Conservation (phyloP, 768 basidiomycete species). For the Lentinula guzmanii region DNA sequence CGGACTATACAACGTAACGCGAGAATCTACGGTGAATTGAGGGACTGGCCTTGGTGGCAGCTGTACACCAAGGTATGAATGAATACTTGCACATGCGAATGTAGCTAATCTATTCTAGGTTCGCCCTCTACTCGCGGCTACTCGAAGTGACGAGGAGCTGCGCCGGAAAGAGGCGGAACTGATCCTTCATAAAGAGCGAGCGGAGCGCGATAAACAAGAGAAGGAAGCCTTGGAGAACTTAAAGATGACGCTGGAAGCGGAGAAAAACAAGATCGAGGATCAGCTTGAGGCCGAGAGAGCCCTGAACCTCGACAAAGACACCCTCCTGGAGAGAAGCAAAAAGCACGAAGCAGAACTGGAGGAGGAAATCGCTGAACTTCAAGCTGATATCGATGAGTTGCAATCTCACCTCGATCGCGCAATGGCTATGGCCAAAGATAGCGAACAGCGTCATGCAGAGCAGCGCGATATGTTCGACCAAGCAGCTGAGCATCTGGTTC, state of each 20-base stretch:
- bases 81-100: background rate
- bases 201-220: slow-evolving; percentile 82
- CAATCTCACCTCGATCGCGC: slow-evolving; percentile 84
- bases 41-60: slow-evolving; percentile 99
- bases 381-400: slow-evolving; percentile 76
- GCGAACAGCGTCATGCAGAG: slow-evolving; percentile 71
- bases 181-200: slow-evolving; percentile 71
- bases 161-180: slow-evolving; percentile 84
- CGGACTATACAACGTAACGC: slow-evolving; percentile 94
- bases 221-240: slow-evolving; percentile 71
- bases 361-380: slow-evolving; percentile 76
- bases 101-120: slow-evolving; percentile 40
- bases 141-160: slow-evolving; percentile 88
- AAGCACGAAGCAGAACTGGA: slow-evolving; percentile 79
- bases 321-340: slow-evolving; percentile 76
- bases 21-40: slow-evolving; percentile 80
- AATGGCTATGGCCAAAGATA: slow-evolving; percentile 70
- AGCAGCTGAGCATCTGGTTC: slow-evolving; percentile 80
- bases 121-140: slow-evolving; percentile 88
- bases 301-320: slow-evolving; percentile 78
- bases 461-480: slow-evolving; percentile 72
- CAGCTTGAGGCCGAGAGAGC: slow-evolving; percentile 79
- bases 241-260: slow-evolving; percentile 77
- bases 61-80: slow-evolving; percentile 81
- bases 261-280: slow-evolving; percentile 77